These are phyloP conservation scores for Paraconiothyrium brasiliense DNA, from an alignment of 2,329 filamentous ascomycete genomes.

Conservation along the genomic window DNA sequence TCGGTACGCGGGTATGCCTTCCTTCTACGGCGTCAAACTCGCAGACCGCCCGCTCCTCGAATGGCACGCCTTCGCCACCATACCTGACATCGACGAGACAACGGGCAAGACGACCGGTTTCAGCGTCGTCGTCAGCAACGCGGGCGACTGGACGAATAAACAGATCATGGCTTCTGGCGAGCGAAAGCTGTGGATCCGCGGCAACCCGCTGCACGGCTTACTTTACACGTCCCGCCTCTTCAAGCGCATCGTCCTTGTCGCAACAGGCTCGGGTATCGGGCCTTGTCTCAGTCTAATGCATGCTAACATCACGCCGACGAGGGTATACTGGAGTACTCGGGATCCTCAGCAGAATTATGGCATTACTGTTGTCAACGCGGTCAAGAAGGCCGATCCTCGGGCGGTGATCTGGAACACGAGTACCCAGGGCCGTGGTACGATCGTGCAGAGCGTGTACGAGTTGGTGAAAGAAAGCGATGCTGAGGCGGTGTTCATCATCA, in stretches of 20 bases:
- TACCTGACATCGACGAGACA: not conserved
- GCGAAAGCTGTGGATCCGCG: slow-evolving; percentile 11
- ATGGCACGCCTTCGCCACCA: slow-evolving; percentile 12
- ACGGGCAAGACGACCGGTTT: slow-evolving; percentile 1
- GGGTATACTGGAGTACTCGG: slow-evolving; percentile 74
- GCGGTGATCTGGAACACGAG: slow-evolving; percentile 74
- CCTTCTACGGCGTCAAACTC: slow-evolving; percentile 10
- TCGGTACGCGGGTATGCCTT: slow-evolving; percentile 3
- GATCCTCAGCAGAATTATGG: slow-evolving; percentile 71
- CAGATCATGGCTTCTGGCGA: not conserved
- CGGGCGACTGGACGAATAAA: slow-evolving; percentile 6
- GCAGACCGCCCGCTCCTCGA: slow-evolving; percentile 1
- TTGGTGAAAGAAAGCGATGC: slow-evolving; percentile 58
- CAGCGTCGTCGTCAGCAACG: slow-evolving; percentile 10
- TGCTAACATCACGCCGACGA: slow-evolving; percentile 58
- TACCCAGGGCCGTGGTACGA: slow-evolving; percentile 66
- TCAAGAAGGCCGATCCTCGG: slow-evolving; percentile 64
- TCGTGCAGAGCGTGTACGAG: slow-evolving; percentile 65
- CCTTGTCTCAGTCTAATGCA: slow-evolving; percentile 62
- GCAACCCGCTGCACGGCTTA: slow-evolving; percentile 2
- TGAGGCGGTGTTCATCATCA: slow-evolving; percentile 77
- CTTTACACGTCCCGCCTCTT: slow-evolving; percentile 30
- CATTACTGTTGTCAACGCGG: slow-evolving; percentile 61
- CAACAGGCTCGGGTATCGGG: slow-evolving; percentile 34
- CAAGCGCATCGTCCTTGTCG: slow-evolving; percentile 29